Evolutionary conservation across 2,329 filamentous ascomycete species (phyloP), one percentile per base, ranked within the genome.

Genomic region (Exophiala calicioides): DNA sequence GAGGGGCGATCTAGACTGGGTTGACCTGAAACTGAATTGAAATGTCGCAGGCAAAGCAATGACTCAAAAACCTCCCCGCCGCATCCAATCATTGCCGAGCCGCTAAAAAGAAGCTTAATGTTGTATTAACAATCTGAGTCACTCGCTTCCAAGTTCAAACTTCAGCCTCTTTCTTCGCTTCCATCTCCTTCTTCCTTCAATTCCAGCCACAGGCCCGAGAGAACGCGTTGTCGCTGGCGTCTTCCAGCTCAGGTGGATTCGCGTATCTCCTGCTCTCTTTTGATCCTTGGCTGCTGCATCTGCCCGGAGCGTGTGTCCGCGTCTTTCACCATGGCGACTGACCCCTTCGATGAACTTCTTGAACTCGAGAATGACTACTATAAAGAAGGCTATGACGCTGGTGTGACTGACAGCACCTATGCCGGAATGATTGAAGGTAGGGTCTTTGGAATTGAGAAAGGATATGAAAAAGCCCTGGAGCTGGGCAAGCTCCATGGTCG

Each of bases 401-500:
- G 93, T 32, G 67, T 81, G 36, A 71, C 76, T 30, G 91, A 95
- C 68, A 93, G 93, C 50, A 74, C 81, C 30, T 77, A 78, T 49
- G 85, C 88, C 23, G 93, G 93, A 29, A 83, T 84, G 47, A 82
- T 88, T 55, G 93, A 98, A 75, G 93, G 93, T 51, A 86, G 90
- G 40, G 81, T 89, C 15, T 89, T 97, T 63, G 93, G 91, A 1
- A 80, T 97, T 31, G 86, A 94, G 65, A 93, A 90, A 56, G 91
- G 90, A 0, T 97, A 93, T 60, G 88, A 95, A 60, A 97, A 95
- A 69, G 96, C 94, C 62, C 64, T 86, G 31, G 84, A 89, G 53
- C 80, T 89, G 65, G 91, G 91, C 2, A 77, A 78, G 48, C 69
- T 97, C 23, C 85, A 91, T 59, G 88, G 89, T 33, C 84, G 82